Evolutionary conservation across 192 early-diverging fungal species (phyloP), one percentile per base, ranked within the genome.

Genomic region (Bifiguratus adelaidae): DNA sequence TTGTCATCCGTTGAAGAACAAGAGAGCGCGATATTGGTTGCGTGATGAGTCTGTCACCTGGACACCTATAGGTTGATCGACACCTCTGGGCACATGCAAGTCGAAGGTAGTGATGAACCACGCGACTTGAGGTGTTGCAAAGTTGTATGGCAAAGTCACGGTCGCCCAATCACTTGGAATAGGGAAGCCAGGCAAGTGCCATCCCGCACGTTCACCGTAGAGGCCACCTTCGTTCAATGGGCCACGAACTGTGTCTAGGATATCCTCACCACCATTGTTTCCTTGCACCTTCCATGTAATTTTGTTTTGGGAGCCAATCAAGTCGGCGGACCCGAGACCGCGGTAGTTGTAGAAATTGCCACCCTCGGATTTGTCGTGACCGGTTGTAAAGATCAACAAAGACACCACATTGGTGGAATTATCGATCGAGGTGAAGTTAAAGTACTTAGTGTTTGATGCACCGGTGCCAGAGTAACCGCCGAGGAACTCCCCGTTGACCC

Each of bases 251-350:
- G 22, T 36, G 16, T 49, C 47, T 28, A 21, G 19, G 15, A 49
- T 49, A 25, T 49, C 32, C 24, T 49, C 33, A 11, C 47, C 47
- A 9, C 47, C 47, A 27, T 23, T 15, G 21, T 49, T 49, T 18
- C 47, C 47, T 38, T 49, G 47, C 11, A 49, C 34, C 34, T 49
- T 49, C 47, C 47, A 49, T 6, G 32, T 11, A 12, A 49, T 49
- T n/a, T n/a, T n/a, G 24, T 36, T 49, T 0, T 49, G 5, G 35
- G 19, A 15, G 19, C 47, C 47, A 12, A 12, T 13, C 33, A 49
- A 49, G 12, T 16, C 20, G 0, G 35, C 47, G 16, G 19, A 25
- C 3, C 30, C 13, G 15, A 49, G 35, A 2, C 47, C 47, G 8
- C 47, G 18, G 2, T 29, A 25, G 8, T 15, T 12, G 8, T 49